These are phyloP conservation scores for Tetrahymena thermophila DNA, from an alignment of 73 alveolate species.

Conservation along the genomic window DNA sequence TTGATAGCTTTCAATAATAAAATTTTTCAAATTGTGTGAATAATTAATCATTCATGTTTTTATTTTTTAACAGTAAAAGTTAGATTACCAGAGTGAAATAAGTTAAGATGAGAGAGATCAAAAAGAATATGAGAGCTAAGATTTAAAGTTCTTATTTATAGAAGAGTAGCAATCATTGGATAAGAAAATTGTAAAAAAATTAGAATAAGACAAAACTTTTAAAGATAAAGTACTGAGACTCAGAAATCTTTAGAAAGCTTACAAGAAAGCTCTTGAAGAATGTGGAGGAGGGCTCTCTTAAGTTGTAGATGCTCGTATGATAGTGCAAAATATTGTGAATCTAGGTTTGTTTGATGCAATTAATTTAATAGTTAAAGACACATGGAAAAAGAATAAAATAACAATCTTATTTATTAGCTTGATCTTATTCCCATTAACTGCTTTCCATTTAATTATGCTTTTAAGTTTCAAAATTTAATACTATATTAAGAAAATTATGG, in stretches of 20 bases:
- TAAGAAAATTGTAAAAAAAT: not conserved
- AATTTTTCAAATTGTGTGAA: too few species aligned
- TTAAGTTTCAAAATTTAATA: not conserved
- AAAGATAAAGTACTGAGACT: not conserved
- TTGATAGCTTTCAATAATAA: too few species aligned
- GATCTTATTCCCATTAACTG: not conserved
- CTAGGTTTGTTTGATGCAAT: not conserved
- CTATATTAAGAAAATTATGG: not conserved
- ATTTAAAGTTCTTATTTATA: not conserved
- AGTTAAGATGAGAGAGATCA: not conserved
- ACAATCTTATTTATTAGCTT: not conserved
- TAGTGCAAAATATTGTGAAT: not conserved
- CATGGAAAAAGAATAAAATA: not conserved
- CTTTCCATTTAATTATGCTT: not conserved
- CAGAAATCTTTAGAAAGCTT: not conserved
- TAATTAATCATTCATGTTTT: too few species aligned
- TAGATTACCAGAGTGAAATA: not conserved
- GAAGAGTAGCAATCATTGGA: not conserved
- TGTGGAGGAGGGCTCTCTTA: not conserved
- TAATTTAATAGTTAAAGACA: not conserved
- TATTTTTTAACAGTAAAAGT: not conserved
- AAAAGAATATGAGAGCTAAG: not conserved
- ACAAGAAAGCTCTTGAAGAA: not conserved
- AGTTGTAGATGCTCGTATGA: not conserved
- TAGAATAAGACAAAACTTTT: not conserved